Evolutionary conservation across 495 filamentous ascomycete species (phyloP), one percentile per base, ranked within the genome.

Genomic region (Corynascus novoguineensis): DNA sequence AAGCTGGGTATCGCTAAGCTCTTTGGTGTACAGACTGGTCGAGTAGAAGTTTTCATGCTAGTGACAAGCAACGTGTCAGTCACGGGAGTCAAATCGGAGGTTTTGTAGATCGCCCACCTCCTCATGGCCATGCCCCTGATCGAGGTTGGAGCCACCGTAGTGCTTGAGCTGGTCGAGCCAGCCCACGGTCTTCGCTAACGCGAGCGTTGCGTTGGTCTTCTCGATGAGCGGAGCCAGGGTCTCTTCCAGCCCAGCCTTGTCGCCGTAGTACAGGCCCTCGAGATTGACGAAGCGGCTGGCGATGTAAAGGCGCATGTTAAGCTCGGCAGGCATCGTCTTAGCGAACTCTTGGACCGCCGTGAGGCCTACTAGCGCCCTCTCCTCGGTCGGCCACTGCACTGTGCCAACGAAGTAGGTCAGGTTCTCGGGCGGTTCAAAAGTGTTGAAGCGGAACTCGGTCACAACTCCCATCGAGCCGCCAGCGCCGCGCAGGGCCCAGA

Each of bases 11-110:
- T 68, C 67, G 49, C 68, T 65, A 46, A 75, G 66, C 2, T 70
- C 50, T 45, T 68, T 59, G 38, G 63, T 68, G 60, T 69, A 76
- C 59, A 65, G 68, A 65, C 64, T 70, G 45, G 61, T 63, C n/a
- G 74, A 68, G 63, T 71, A 75, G 62, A 77, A 77, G 6, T 68
- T 72, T 60, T 76, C 74, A 65, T 76, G 74, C 73, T 77, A 50
- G 17, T n/a, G 4, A 40, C 4, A 31, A 56, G 53, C 24, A 9
- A 29, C 8, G 0, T 0, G 6, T 28, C 35, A 3, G 1, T 32
- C 19, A 22, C 8, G 28, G 21, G 25, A 31, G 3, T 14, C 1
- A 44, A 8, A 44, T 10, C 22, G 4, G n/a, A 8, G 29, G 7
- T 9, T 8, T 3, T n/a, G n/a, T n/a, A n/a, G n/a, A n/a, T n/a